Evolutionary conservation across 176 grass and related monocot genomes (phyloP).

Genomic region (Oryza coarctata): DNA sequence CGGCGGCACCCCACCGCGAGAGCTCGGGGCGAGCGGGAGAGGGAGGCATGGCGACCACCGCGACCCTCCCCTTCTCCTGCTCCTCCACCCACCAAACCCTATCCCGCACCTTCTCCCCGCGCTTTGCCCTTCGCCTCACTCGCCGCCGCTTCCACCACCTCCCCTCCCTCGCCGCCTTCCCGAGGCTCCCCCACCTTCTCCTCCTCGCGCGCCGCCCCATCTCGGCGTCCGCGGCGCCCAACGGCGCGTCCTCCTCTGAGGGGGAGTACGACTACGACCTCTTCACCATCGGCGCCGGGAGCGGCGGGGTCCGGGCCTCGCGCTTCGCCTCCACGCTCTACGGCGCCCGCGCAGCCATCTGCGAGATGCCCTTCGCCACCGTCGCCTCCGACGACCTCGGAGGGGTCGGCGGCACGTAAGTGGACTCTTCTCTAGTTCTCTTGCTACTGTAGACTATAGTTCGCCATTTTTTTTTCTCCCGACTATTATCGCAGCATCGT

Average conservation of each 20-base stretch:
- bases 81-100: conserved; percentile 59
- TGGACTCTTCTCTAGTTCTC: neutral
- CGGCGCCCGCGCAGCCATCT: conserved; percentile 74
- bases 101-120: conserved; percentile 35
- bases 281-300: conserved; percentile 91
- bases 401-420: conserved; percentile 94
- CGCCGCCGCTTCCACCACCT: conserved; percentile 26
- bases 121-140: conserved; percentile 2
- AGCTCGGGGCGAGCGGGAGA: conserved; percentile 9
- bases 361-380: conserved; percentile 89
- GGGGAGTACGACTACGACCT: conserved; percentile 80
- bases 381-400: conserved; percentile 62
- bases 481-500: neutral
- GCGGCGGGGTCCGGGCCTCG: conserved; percentile 85
- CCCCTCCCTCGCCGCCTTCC: conserved; percentile 30
- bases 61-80: conserved; percentile 54
- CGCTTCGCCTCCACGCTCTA: conserved; percentile 79
- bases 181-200: conserved; percentile 17
- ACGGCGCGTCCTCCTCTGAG: conserved; percentile 32
- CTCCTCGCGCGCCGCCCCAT: conserved; percentile 30
- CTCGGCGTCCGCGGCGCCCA: conserved; percentile 32
- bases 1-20: neutral
- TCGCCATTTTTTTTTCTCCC: neutral
- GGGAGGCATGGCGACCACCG: conserved; percentile 43
- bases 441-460: neutral